These are phyloP conservation scores for Chlamydomonas incerta DNA, from an alignment of 139 green algal genomes.

Conservation along the genomic window DNA sequence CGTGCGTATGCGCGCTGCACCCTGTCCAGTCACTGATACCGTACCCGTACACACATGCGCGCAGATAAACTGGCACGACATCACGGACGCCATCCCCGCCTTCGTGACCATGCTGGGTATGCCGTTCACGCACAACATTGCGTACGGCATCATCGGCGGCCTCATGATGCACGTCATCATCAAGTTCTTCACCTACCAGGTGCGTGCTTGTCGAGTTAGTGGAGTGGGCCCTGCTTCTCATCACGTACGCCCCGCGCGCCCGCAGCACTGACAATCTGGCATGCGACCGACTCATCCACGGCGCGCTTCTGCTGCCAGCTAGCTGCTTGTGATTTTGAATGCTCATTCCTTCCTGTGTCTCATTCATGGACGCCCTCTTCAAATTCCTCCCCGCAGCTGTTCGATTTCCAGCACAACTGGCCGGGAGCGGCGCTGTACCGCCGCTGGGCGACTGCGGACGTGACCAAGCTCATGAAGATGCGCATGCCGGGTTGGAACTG, in stretches of 20 bases:
- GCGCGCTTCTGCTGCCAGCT: too few species aligned
- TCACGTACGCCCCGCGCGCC: too few species aligned
- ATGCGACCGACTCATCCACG: too few species aligned
- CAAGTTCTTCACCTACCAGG: conserved; percentile 48
- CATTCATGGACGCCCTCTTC: conserved; percentile 36
- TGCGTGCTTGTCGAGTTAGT: not conserved
- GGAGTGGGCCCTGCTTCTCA: too few species aligned
- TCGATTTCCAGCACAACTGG: conserved; percentile 46
- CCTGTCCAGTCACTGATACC: too few species aligned
- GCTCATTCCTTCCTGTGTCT: too few species aligned
- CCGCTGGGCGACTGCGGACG: not conserved
- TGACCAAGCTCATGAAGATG: not conserved
- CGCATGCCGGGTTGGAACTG: conserved; percentile 18
- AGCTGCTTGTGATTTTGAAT: too few species aligned
- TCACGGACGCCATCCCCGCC: conserved; percentile 53
- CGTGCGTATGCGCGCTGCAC: too few species aligned
- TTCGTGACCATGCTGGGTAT: conserved; percentile 49
- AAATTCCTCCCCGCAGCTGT: conserved; percentile 51
- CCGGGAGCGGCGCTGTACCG: conserved; percentile 16
- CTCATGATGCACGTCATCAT: conserved; percentile 43
- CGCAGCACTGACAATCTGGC: too few species aligned
- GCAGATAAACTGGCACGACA: conserved; percentile 40
- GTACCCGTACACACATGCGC: too few species aligned
- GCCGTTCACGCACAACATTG: not conserved
- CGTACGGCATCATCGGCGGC: conserved; percentile 30